Percentiles rank a stretch among this genome's conserved stretches.
Evolutionary conservation across 2,329 filamentous ascomycete species (phyloP).

Genomic region (Chaetomium sp.): DNA sequence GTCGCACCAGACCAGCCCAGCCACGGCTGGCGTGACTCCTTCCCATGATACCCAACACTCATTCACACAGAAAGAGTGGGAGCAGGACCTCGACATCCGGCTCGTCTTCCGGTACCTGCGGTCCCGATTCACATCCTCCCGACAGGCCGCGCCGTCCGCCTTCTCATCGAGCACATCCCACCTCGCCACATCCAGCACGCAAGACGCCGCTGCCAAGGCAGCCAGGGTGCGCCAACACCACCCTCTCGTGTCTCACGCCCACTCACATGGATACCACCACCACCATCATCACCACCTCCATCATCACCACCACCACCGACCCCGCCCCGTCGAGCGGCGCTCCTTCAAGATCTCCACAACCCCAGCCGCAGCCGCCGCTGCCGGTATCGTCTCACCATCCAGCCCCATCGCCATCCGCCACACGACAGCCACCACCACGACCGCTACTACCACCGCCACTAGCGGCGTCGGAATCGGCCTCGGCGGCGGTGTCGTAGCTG

Average conservation of each 20-base stretch:
- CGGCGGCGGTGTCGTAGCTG: too few species aligned
- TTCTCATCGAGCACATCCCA: constrained; percentile 40
- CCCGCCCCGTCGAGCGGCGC: constrained; percentile 47
- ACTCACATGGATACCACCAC: constrained; percentile 12
- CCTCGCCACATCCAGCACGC: constrained; percentile 44
- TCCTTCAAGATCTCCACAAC: constrained; percentile 45
- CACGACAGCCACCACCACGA: constrained; percentile 16
- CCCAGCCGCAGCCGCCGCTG: too few species aligned
- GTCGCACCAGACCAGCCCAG: constrained; percentile 3
- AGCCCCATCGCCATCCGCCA: constrained; percentile 44
- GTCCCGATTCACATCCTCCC: constrained; percentile 61
- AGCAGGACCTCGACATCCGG: constrained; percentile 81
- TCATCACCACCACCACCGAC: constrained; percentile 23
- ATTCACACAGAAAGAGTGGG: constrained; percentile 79
- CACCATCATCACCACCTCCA: constrained; percentile 33
- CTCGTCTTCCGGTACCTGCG: constrained; percentile 86
- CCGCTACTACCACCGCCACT: too few species aligned
- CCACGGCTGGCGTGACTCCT: constrained; percentile 9
- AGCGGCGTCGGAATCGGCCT: too few species aligned
- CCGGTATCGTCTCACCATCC: constrained; percentile 30
- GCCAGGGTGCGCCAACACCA: constrained; percentile 85
- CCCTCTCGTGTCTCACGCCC: constrained; percentile 62
- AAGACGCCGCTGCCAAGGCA: constrained; percentile 67
- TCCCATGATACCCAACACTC: constrained; percentile 16
- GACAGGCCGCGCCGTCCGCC: constrained; percentile 34